Conservation (phyloP, 495 filamentous ascomycete species). For the Podospora fimiseda region DNA sequence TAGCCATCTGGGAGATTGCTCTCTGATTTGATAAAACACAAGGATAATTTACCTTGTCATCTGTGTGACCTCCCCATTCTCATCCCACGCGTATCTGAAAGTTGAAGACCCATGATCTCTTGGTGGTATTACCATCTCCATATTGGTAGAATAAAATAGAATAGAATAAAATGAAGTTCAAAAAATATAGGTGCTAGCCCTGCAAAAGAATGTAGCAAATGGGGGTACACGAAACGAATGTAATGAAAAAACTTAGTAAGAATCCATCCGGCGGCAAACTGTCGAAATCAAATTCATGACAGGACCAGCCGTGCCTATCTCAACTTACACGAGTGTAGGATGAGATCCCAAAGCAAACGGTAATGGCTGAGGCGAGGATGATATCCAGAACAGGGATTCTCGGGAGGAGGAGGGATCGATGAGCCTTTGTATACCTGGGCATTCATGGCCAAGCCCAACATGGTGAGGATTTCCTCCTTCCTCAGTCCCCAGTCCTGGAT, state of each 20-base stretch:
- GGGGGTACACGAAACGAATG: neutral
- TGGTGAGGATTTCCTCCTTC: no score
- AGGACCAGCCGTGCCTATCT: neutral
- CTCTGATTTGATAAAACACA: neutral
- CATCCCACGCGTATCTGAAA: slow-evolving; percentile 28
- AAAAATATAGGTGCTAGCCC: neutral
- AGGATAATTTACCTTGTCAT: slow-evolving; percentile 20
- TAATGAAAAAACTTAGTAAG: neutral
- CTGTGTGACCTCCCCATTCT: slow-evolving; percentile 27
- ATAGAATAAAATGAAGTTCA: slow-evolving; percentile 13
- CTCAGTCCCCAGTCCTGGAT: neutral
- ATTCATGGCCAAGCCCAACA: neutral
- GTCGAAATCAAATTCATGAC: neutral
- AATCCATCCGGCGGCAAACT: neutral
- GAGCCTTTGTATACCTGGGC: slow-evolving; percentile 2
- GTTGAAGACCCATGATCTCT: slow-evolving; percentile 26
- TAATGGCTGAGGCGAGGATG: slow-evolving; percentile 10
- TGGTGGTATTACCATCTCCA: slow-evolving; percentile 30
- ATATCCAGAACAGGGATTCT: neutral
- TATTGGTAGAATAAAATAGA: slow-evolving; percentile 13
- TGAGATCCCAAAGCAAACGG: slow-evolving; percentile 5
- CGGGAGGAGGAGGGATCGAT: slow-evolving; percentile 3
- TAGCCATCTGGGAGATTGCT: neutral
- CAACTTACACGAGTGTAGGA: neutral
- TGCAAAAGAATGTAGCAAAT: neutral